Conservation (phyloP, 192 early-diverging fungal species). For the Coemansia sp. region DNA sequence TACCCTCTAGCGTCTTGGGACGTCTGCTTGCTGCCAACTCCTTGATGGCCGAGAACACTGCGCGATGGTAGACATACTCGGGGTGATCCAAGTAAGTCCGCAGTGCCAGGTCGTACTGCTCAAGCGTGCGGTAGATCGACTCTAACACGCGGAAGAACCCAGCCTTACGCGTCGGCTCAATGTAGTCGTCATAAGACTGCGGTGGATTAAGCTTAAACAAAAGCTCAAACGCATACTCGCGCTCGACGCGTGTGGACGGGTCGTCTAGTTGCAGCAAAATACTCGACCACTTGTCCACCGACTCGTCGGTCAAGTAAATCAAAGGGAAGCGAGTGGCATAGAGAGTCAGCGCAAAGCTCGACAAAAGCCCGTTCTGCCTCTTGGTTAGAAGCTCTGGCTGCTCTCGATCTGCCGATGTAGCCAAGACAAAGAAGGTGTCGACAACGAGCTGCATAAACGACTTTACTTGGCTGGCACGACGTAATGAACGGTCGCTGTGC, state of each 20-base stretch:
- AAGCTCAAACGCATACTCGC: slow-evolving; percentile 51
- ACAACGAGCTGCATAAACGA: slow-evolving; percentile 45
- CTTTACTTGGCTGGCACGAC: slow-evolving; percentile 55
- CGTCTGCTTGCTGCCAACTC: slow-evolving; percentile 24
- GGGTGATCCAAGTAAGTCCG: slow-evolving; percentile 49
- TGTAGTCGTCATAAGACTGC: slow-evolving; percentile 32
- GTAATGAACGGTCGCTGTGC: slow-evolving; percentile 36
- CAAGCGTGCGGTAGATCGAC: slow-evolving; percentile 34
- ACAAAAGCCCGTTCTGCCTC: slow-evolving; percentile 40
- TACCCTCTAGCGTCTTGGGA: slow-evolving; percentile 14
- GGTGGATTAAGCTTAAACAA: slow-evolving; percentile 50
- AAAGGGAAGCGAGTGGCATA: slow-evolving; percentile 52
- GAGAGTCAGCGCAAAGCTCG: slow-evolving; percentile 46
- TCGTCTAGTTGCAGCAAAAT: slow-evolving; percentile 38
- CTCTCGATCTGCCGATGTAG: slow-evolving; percentile 10
- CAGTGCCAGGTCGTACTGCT: slow-evolving; percentile 37
- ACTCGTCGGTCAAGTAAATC: slow-evolving; percentile 37
- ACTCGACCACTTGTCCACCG: slow-evolving; percentile 29
- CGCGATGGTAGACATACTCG: slow-evolving; percentile 35
- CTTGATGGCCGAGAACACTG: slow-evolving; percentile 36
- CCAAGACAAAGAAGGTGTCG: slow-evolving; percentile 35
- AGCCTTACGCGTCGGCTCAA: slow-evolving; percentile 32
- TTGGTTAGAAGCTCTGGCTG: slow-evolving; percentile 4
- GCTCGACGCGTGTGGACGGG: slow-evolving; percentile 35
- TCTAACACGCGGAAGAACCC: slow-evolving; percentile 53